Conservation (phyloP, 2,329 filamentous ascomycete species). For the Penicillium sp. region DNA sequence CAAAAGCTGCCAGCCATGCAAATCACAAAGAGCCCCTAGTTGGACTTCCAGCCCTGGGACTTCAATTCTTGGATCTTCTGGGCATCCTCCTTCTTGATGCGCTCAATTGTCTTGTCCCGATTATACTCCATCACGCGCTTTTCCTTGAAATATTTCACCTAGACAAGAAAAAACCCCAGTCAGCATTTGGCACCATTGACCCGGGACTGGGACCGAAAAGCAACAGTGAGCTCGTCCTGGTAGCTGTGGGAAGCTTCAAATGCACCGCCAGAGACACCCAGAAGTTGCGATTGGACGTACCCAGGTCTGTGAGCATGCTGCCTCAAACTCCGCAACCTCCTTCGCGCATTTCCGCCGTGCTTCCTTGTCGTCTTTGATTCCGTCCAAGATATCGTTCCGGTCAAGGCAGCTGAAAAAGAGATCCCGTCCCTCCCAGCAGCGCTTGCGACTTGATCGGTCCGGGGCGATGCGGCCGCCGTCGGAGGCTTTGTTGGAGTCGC, state of each 20-base stretch:
- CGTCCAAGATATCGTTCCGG: constrained; percentile 74
- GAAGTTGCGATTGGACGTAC: constrained; percentile 54
- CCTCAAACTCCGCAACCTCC: constrained; percentile 68
- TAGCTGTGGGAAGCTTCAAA: too few species aligned
- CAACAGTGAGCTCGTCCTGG: too few species aligned
- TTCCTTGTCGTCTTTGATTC: constrained; percentile 58
- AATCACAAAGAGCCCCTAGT: constrained; percentile 12
- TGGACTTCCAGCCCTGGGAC: constrained; percentile 41
- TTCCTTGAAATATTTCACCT: constrained; percentile 98
- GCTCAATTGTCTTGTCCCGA: constrained; percentile 73
- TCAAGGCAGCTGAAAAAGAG: constrained; percentile 86
- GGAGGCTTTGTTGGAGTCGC: constrained; percentile 45
- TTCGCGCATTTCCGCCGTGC: constrained; percentile 57
- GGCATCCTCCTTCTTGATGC: constrained; percentile 71
- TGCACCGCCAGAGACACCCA: too few species aligned
- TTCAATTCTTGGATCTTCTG: constrained; percentile 53
- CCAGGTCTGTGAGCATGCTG: constrained; percentile 86
- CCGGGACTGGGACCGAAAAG: background rate
- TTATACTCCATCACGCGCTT: constrained; percentile 89
- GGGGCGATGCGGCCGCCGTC: constrained; percentile 72
- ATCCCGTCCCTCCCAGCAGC: constrained; percentile 90
- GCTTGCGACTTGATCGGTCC: constrained; percentile 73
- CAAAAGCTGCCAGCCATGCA: constrained; percentile 13
- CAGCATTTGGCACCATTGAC: background rate
- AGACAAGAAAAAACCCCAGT: too few species aligned